Base-by-base conservation (phyloP, 805 yeast species). In the Ogataea zsoltii region DNA sequence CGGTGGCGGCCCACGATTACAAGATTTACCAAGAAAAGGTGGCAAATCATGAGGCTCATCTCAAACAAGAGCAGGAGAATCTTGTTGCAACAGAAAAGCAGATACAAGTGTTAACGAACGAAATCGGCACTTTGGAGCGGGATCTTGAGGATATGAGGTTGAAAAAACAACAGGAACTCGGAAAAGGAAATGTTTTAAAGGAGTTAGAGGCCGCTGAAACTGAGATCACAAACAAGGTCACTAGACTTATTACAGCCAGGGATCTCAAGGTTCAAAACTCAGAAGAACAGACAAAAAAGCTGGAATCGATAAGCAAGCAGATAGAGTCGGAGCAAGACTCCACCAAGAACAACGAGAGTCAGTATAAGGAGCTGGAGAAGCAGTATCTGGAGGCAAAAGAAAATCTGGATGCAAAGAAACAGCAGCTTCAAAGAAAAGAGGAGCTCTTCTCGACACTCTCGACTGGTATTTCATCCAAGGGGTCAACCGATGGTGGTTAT, bases 401-500 rank as follows among this genome's bases (percentile, higher is more conserved):
- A 1, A 58, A 66, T n/a, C 67, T 85, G 17, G 68, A 65, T 2
- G 58, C 61, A 0, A 52, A 80, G 44, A 82, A 80, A 49, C 70
- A 67, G 4, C 71, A 72, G 12, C 71, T 76, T 38, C 69, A 71
- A 28, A 75, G 71, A 48, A 88, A 86, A 54, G 92, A 88, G 56
- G 97, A 91, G 50, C 71, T 91, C 10, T 67, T 88, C 9, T 85
- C 94, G 0, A 83, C 95, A 0, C 71, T 91, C 33, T 82, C 90
- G 0, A 88, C 96, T 0, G 97, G 97, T 56, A 82, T 91, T n/a
- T 86, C 96, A 0, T 79, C 95, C 0, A 82, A 79, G 48, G 96
- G 95, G 44, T 75, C 82, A 0, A 70, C 83, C 0, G 85, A 83
- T 56, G 83, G 86, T 28, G 97, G 97, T 7, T 91, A 88, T 63